Evolutionary conservation across 2,329 filamentous ascomycete species (phyloP).

Genomic region (Scedosporium boydii): DNA sequence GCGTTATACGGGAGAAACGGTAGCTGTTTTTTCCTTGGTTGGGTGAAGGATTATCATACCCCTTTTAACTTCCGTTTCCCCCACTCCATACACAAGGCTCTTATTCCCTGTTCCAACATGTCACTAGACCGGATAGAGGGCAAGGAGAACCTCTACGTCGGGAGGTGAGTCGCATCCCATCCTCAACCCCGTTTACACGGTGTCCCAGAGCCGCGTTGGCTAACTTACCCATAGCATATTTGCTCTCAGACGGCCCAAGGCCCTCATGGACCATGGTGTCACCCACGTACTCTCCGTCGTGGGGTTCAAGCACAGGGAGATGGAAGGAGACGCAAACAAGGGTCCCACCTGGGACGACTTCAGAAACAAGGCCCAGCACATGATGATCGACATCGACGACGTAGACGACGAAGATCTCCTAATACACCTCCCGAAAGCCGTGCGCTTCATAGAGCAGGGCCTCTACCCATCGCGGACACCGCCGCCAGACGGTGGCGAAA

Average conservation of each 20-base stretch:
- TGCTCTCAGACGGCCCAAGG: slow-evolving; percentile 61
- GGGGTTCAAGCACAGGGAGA: slow-evolving; percentile 35
- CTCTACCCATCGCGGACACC: slow-evolving; percentile 27
- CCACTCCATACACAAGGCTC: neutral
- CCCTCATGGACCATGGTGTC: slow-evolving; percentile 64
- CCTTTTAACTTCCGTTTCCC: neutral
- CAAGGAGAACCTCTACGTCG: slow-evolving; percentile 28
- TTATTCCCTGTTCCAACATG: slow-evolving; percentile 19
- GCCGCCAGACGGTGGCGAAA: neutral
- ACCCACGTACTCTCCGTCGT: slow-evolving; percentile 87
- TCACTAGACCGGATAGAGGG: slow-evolving; percentile 32
- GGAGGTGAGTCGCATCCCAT: slow-evolving; percentile 22
- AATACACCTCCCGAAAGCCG: slow-evolving; percentile 66
- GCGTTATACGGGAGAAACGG: neutral
- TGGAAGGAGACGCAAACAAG: slow-evolving; percentile 35
- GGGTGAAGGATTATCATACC: neutral
- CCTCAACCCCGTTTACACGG: slow-evolving; percentile 10
- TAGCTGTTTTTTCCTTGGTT: neutral
- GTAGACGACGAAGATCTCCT: slow-evolving; percentile 82
- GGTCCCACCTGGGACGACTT: slow-evolving; percentile 38
- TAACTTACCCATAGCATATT: slow-evolving; percentile 53
- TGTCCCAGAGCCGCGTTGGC: neutral
- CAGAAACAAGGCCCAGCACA: slow-evolving; percentile 56
- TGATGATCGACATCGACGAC: slow-evolving; percentile 81
- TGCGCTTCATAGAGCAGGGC: slow-evolving; percentile 74